These are phyloP conservation scores for Microthlaspi erraticum DNA, from an alignment of 345 rosid genomes.

Conservation along the genomic window DNA sequence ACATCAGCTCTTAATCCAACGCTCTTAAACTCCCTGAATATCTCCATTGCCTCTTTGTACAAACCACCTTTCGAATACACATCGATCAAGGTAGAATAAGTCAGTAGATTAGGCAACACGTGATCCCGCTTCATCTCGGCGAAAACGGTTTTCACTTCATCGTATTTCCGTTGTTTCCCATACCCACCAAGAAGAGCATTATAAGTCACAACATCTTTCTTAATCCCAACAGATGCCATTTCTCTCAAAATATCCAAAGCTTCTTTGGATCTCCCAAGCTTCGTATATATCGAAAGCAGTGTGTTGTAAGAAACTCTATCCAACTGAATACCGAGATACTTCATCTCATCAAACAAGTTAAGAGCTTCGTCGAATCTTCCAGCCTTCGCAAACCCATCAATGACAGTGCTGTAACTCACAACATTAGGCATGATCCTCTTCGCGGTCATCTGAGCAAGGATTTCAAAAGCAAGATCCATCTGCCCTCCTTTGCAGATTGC, in stretches of 20 bases:
- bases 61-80: conserved; percentile 87
- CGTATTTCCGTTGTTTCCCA: conserved; percentile 77
- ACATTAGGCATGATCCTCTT: conserved; percentile 86
- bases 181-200: conserved; percentile 89
- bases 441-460: conserved; percentile 78
- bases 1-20: conserved; percentile 87
- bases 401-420: conserved; percentile 87
- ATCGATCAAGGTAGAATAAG: conserved; percentile 87
- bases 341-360: conserved; percentile 75
- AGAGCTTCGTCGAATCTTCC: conserved; percentile 79
- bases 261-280: conserved; percentile 80
- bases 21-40: conserved; percentile 70
- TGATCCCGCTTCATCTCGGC: conserved; percentile 69
- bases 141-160: conserved; percentile 66
- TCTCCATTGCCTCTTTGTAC: conserved; percentile 81
- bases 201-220: conserved; percentile 87
- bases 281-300: conserved; percentile 73
- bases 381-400: conserved; percentile 86
- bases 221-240: conserved; percentile 77
- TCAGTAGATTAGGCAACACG: conserved; percentile 72
- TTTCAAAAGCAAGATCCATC: conserved; percentile 78
- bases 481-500: conserved; percentile 91
- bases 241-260: conserved; percentile 77
- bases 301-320: conserved; percentile 89
- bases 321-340: conserved; percentile 64